These are phyloP conservation scores for Jackrogersella minutella DNA, from an alignment of 495 filamentous ascomycete genomes.

Conservation along the genomic window DNA sequence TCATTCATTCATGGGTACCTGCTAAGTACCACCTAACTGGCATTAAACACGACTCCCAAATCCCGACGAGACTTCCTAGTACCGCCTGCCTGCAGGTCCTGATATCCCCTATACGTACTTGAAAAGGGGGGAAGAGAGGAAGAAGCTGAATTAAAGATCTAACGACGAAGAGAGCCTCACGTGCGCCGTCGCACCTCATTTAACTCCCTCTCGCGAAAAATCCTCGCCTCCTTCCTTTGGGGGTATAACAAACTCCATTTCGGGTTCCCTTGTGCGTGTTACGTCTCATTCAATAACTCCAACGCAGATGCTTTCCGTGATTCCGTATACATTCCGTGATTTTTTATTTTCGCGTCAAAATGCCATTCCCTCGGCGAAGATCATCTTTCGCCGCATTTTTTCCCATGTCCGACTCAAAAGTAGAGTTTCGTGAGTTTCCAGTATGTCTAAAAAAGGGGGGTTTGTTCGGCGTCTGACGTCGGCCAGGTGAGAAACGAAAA, in stretches of 20 bases:
- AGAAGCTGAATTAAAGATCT: too few species aligned
- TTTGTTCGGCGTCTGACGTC: neutral
- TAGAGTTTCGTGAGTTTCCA: constrained; percentile 36
- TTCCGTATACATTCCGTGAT: constrained; percentile 21
- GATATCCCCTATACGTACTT: neutral
- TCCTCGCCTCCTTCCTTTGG: constrained; percentile 12
- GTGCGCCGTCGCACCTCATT: neutral
- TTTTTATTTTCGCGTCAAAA: constrained; percentile 28
- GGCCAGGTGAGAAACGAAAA: constrained; percentile 16
- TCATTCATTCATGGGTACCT: constrained; percentile 9
- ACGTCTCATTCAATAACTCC: constrained; percentile 33
- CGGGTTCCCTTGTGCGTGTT: constrained; percentile 19
- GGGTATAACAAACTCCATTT: constrained; percentile 43
- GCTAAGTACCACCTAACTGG: neutral
- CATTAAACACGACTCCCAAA: neutral
- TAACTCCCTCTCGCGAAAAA: neutral
- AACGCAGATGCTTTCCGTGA: constrained; percentile 35
- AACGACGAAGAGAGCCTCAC: too few species aligned
- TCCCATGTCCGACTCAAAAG: constrained; percentile 23
- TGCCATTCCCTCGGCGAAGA: constrained; percentile 19
- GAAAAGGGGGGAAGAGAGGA: too few species aligned
- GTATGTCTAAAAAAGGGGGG: constrained; percentile 34
- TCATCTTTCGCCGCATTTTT: constrained; percentile 8
- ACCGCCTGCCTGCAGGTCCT: neutral
- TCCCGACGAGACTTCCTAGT: neutral